These are phyloP conservation scores for Monilinia vaccinii-corymbosi DNA, from an alignment of 2,329 filamentous ascomycete species.

Conservation along the genomic window DNA sequence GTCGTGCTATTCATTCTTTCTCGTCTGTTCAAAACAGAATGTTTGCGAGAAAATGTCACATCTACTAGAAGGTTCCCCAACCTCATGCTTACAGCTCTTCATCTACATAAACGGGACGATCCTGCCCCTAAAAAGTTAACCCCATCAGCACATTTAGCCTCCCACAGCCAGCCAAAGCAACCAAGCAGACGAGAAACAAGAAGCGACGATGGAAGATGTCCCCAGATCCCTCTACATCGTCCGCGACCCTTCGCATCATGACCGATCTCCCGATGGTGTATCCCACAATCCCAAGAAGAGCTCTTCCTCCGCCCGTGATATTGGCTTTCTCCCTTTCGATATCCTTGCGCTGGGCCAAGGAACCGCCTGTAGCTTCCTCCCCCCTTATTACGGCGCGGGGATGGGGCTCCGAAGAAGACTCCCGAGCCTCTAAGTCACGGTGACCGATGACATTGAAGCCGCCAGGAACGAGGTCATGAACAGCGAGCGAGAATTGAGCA, in stretches of 20 bases:
- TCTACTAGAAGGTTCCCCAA: not conserved
- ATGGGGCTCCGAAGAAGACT: not conserved
- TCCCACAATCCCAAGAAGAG: too few species aligned
- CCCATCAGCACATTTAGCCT: not conserved
- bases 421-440: not conserved
- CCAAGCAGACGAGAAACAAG: too few species aligned
- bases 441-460: not conserved
- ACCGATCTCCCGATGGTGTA: not conserved
- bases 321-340: not conserved
- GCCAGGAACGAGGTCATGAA: not conserved
- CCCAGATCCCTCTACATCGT: not conserved
- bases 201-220: not conserved
- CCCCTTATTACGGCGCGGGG: too few species aligned
- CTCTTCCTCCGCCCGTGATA: not conserved
- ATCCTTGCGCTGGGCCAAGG: not conserved
- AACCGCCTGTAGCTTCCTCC: not conserved
- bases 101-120: not conserved
- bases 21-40: too few species aligned
- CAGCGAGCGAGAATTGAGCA: not conserved
- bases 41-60: too few species aligned
- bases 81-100: not conserved
- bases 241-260: not conserved
- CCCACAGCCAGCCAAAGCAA: not conserved
- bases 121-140: too few species aligned
- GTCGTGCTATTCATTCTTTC: not conserved